These are phyloP conservation scores for Podospora sp. DNA, from an alignment of 495 filamentous ascomycete species.

Conservation along the genomic window DNA sequence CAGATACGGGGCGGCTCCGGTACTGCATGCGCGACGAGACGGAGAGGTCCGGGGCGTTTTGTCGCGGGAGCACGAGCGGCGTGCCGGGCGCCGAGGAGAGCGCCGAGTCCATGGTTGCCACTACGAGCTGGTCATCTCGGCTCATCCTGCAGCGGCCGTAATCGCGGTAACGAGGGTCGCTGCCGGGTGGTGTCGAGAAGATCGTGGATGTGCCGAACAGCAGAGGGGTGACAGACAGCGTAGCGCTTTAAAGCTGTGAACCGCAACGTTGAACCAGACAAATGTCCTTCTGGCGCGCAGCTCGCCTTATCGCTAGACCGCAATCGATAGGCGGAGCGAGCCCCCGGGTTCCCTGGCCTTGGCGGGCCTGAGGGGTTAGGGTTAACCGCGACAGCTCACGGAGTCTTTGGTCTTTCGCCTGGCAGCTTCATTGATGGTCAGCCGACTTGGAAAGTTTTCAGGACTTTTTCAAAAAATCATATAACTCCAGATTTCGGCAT, in stretches of 20 bases:
- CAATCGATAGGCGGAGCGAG: background rate
- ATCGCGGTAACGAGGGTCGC: constrained; percentile 22
- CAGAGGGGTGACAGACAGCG: background rate
- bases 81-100: constrained; percentile 28
- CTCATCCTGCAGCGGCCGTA: constrained; percentile 41
- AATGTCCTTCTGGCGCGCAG: constrained; percentile 18
- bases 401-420: background rate
- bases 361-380: background rate
- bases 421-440: no score
- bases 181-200: background rate
- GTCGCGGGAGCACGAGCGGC: constrained; percentile 17
- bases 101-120: constrained; percentile 40
- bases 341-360: background rate
- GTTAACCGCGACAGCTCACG: background rate
- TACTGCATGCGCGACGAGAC: constrained; percentile 49
- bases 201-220: constrained; percentile 1
- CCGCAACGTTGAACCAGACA: constrained; percentile 13
- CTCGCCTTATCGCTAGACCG: background rate
- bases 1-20: constrained; percentile 59
- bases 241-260: background rate
- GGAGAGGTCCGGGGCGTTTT: constrained; percentile 19
- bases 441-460: no score
- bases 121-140: constrained; percentile 43
- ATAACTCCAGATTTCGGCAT: no score
- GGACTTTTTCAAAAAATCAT: no score